phyloP scores from a whole-genome alignment of 208 protist genomes.

The Wallacemonas sp. region DNA sequence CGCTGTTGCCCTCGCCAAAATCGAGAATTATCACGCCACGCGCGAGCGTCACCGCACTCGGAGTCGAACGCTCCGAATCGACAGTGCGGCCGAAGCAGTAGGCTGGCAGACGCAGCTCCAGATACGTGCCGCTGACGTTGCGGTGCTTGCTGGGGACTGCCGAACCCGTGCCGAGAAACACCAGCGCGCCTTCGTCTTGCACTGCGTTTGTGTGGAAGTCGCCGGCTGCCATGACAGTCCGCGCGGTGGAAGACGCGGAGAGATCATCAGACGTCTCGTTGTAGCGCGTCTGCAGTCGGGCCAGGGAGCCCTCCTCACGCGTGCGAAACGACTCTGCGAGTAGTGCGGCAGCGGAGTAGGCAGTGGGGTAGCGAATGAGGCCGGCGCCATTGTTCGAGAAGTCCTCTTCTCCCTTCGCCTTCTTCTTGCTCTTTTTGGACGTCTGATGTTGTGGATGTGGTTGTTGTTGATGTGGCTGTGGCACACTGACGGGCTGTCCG shows the following conservation, averaged over 20 bases:
- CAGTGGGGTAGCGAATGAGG: slow-evolving; percentile 57
- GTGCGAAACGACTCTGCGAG: slow-evolving; percentile 30
- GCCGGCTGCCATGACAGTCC: too few species aligned
- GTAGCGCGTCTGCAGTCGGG: not conserved
- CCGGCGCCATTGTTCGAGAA: slow-evolving; percentile 16
- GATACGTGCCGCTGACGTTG: slow-evolving; percentile 79
- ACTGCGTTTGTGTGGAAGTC: too few species aligned
- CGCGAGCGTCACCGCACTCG: not conserved
- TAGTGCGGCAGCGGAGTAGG: slow-evolving; percentile 28
- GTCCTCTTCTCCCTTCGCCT: not conserved
- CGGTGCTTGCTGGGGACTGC: slow-evolving; percentile 90
- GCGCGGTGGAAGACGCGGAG: too few species aligned
- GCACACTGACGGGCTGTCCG: not conserved
- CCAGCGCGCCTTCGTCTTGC: slow-evolving; percentile 45
- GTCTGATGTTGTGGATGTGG: slow-evolving; percentile 2
- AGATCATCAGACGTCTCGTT: too few species aligned
- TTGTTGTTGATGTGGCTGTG: not conserved
- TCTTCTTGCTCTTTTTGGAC: slow-evolving; percentile 5
- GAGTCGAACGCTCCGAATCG: slow-evolving; percentile 3
- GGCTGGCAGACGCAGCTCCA: slow-evolving; percentile 51
- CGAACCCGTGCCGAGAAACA: slow-evolving; percentile 87
- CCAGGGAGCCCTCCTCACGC: not conserved
- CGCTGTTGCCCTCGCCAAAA: slow-evolving; percentile 81
- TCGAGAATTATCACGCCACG: slow-evolving; percentile 73
- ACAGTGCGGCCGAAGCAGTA: slow-evolving; percentile 26